A percentile compares a stretch with the other conserved stretches of the same genome.
These are phyloP conservation scores for Penicillium egyptiacum DNA, from an alignment of 495 filamentous ascomycete species.

Conservation along the genomic window DNA sequence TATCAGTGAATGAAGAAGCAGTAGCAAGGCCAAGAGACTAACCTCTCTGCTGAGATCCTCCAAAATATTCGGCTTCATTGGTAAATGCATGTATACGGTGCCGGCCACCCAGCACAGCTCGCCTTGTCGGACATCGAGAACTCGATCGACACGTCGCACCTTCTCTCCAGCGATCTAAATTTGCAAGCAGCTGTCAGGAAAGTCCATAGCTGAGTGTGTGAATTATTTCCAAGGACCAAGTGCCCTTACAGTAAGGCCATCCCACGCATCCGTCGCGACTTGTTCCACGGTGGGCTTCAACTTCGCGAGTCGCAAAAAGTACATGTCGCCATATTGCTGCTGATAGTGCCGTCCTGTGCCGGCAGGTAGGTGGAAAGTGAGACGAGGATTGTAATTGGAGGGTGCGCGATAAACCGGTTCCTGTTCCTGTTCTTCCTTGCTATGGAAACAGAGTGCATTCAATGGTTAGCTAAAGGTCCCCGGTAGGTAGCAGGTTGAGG, in stretches of 20 bases:
- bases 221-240: neutral
- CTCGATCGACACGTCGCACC: slow-evolving; percentile 73
- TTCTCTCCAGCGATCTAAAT: slow-evolving; percentile 70
- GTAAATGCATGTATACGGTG: slow-evolving; percentile 96
- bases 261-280: slow-evolving; percentile 73
- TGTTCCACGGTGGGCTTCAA: slow-evolving; percentile 82
- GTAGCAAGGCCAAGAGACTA: slow-evolving; percentile 28
- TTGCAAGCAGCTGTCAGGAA: slow-evolving; percentile 2
- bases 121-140: slow-evolving; percentile 93
- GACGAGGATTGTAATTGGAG: slow-evolving; percentile 73
- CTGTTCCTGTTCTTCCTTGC: slow-evolving; percentile 44
- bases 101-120: slow-evolving; percentile 94
- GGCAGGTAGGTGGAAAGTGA: slow-evolving; percentile 69
- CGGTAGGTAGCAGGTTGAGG: neutral
- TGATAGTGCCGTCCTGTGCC: slow-evolving; percentile 73
- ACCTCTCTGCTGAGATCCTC: slow-evolving; percentile 94
- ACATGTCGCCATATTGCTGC: slow-evolving; percentile 97
- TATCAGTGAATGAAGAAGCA: neutral
- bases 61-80: slow-evolving; percentile 92
- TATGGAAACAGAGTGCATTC: slow-evolving; percentile 16
- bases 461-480: slow-evolving; percentile 24
- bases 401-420: slow-evolving; percentile 43
- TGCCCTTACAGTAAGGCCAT: slow-evolving; percentile 58
- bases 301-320: slow-evolving; percentile 85
- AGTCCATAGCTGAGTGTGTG: neutral